Base-by-base conservation (phyloP, 305 asterid species). In the Plantago lanceolata region DNA sequence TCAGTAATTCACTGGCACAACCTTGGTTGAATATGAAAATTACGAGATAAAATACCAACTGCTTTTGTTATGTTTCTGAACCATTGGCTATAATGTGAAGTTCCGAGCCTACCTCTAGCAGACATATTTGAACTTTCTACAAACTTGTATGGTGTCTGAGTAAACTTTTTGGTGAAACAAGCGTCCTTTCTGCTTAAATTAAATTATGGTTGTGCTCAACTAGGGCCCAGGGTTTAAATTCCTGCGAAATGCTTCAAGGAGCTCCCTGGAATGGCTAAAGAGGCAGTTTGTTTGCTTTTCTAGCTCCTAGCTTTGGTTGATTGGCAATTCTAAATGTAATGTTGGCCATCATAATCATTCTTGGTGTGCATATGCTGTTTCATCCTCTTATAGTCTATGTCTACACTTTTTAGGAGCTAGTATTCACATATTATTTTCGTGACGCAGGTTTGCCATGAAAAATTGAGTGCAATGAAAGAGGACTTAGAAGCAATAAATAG, bases 391-490 rank as follows among this genome's bases (percentile, higher is more conserved):
- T 40, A 9, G 1, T 12, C 2, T 40, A 40, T 40, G 45, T 12
- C 45, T 40, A 40, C 14, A 40, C 11, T 40, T 40, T 33, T 11
- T 12, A 40, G 45, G 13, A 40, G 45, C 45, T 40, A 40, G 14
- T 40, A 40, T 9, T 40, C 9, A 33, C 45, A 40, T 12, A 40
- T 54, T 9, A 52, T 52, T 54, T 29, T 21, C 19, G 20, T 28
- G 6, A 28, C 28, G 45, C 85, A 84, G 94, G 85, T 64, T 74
- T 65, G 64, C 65, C 68, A 67, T 61, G 81, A 76, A 61, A 74
- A 83, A 68, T 68, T 80, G 79, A 64, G 77, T 68, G 72, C 84
- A 65, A 73, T 83, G 87, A 78, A 75, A 84, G 87, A 84, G 77
- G 56, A 68, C 43, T 56, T 78, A 62, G 88, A 87, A 79, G 77